Evolutionary conservation across 352 stramenopile genomes (phyloP).

Genomic region (Globisporangium takayamanum): DNA sequence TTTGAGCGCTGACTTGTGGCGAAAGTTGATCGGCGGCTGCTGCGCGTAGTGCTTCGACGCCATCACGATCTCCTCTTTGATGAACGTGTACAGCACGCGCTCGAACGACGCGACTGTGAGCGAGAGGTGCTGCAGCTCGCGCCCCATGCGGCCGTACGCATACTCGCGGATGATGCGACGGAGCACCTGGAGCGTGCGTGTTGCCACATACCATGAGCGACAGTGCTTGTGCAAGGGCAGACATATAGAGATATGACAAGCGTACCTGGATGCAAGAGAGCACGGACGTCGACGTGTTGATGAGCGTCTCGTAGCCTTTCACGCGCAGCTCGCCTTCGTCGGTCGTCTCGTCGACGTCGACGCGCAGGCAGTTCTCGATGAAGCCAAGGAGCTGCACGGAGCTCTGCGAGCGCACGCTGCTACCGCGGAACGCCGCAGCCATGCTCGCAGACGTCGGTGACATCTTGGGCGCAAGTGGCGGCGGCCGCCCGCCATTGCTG

Average conservation of each 20-base stretch:
- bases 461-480: slow-evolving; percentile 2
- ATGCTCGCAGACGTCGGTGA: slow-evolving; percentile 6
- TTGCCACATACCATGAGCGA: neutral
- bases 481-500: slow-evolving; percentile 1
- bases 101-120: slow-evolving; percentile 83
- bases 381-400: slow-evolving; percentile 81
- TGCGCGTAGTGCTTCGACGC: slow-evolving; percentile 58
- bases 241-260: neutral
- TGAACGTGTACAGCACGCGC: slow-evolving; percentile 82
- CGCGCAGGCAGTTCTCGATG: slow-evolving; percentile 54
- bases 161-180: slow-evolving; percentile 85
- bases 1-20: slow-evolving; percentile 77
- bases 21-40: slow-evolving; percentile 59
- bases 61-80: slow-evolving; percentile 84
- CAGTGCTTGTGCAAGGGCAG: neutral
- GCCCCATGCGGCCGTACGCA: slow-evolving; percentile 70
- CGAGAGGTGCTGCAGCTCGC: slow-evolving; percentile 81
- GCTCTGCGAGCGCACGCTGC: slow-evolving; percentile 59
- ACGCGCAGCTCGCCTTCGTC: slow-evolving; percentile 69
- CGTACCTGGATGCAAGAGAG: slow-evolving; percentile 60
- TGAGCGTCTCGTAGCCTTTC: slow-evolving; percentile 64
- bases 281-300: slow-evolving; percentile 63
- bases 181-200: slow-evolving; percentile 25
- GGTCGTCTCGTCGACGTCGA: slow-evolving; percentile 38
- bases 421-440: slow-evolving; percentile 16